Conservation (phyloP, 2,329 filamentous ascomycete genomes). For the Akanthomyces lecanii region DNA sequence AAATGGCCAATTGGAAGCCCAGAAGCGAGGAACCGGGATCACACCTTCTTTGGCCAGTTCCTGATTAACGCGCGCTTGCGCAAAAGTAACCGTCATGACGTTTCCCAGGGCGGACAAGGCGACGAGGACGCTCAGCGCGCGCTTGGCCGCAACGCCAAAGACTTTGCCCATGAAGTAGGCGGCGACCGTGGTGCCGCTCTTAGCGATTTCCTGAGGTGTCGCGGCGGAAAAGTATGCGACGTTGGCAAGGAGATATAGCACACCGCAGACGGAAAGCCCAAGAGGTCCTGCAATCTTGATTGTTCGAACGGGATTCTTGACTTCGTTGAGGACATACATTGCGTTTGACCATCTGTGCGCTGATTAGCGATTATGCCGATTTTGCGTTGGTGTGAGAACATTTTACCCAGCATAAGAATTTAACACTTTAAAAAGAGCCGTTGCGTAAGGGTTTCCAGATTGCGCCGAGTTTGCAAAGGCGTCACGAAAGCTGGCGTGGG, state of each 20-base stretch:
- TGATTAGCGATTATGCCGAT: background rate
- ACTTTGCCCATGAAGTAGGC: slow-evolving; percentile 22
- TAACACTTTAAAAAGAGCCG: slow-evolving; percentile 20
- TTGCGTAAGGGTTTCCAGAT: slow-evolving; percentile 20
- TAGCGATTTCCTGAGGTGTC: slow-evolving; percentile 18
- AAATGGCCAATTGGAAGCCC: slow-evolving; percentile 21
- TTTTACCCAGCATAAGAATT: slow-evolving; percentile 20
- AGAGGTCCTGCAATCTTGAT: slow-evolving; percentile 21
- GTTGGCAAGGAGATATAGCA: slow-evolving; percentile 20
- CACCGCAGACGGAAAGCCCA: slow-evolving; percentile 20
- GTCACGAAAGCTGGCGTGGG: slow-evolving; percentile 20
- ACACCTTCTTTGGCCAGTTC: slow-evolving; percentile 21
- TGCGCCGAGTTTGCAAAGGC: slow-evolving; percentile 18
- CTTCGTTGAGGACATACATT: slow-evolving; percentile 21
- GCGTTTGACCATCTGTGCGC: slow-evolving; percentile 18
- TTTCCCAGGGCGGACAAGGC: slow-evolving; percentile 21
- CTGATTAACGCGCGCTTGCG: slow-evolving; percentile 21
- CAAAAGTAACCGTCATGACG: slow-evolving; percentile 21
- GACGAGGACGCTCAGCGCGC: slow-evolving; percentile 20
- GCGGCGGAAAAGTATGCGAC: slow-evolving; percentile 21
- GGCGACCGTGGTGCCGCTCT: slow-evolving; percentile 21
- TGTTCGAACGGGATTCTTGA: slow-evolving; percentile 20
- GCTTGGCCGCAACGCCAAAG: slow-evolving; percentile 18
- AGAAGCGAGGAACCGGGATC: slow-evolving; percentile 19
- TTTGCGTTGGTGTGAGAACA: slow-evolving; percentile 21